These are phyloP conservation scores for Eucalyptus cloeziana DNA, from an alignment of 345 rosid species.

Conservation along the genomic window DNA sequence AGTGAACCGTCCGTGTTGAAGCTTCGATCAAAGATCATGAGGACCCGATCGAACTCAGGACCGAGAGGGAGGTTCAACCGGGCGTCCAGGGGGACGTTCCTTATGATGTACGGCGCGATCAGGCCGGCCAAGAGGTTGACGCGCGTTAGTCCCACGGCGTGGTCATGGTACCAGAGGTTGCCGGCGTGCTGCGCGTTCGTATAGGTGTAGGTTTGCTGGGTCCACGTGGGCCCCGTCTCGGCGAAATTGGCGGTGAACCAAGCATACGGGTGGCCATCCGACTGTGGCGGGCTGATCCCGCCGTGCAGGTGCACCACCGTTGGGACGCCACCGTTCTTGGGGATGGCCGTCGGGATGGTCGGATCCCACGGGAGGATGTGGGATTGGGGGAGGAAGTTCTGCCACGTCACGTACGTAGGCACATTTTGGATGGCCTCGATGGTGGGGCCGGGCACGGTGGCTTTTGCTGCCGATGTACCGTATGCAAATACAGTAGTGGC, in stretches of 20 bases:
- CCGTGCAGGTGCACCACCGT: slow-evolving; percentile 89
- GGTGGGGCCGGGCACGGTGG: slow-evolving; percentile 80
- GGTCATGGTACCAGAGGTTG: slow-evolving; percentile 85
- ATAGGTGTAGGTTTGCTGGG: slow-evolving; percentile 33
- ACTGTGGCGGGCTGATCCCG: slow-evolving; percentile 43
- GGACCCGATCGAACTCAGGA: slow-evolving; percentile 38
- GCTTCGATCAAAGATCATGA: slow-evolving; percentile 57
- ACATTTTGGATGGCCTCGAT: slow-evolving; percentile 59
- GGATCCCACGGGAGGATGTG: slow-evolving; percentile 87
- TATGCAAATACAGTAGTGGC: slow-evolving; percentile 58
- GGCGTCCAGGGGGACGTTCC: slow-evolving; percentile 28
- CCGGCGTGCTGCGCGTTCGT: slow-evolving; percentile 66
- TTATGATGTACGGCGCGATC: slow-evolving; percentile 56
- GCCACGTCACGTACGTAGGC: slow-evolving; percentile 50
- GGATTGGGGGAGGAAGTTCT: slow-evolving; percentile 54
- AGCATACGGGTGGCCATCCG: slow-evolving; percentile 49
- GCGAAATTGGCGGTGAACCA: slow-evolving; percentile 67
- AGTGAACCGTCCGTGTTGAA: slow-evolving; percentile 46
- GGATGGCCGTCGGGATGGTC: slow-evolving; percentile 55
- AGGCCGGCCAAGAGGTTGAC: slow-evolving; percentile 74
- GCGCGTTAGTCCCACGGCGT: slow-evolving; percentile 67
- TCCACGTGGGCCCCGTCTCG: slow-evolving; percentile 51
- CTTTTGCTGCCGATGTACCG: slow-evolving; percentile 30
- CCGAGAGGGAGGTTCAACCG: slow-evolving; percentile 43
- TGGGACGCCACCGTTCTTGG: slow-evolving; percentile 49